Evolutionary conservation across 257 asterid genomes (phyloP).

Genomic region (Sherardia arvensis): DNA sequence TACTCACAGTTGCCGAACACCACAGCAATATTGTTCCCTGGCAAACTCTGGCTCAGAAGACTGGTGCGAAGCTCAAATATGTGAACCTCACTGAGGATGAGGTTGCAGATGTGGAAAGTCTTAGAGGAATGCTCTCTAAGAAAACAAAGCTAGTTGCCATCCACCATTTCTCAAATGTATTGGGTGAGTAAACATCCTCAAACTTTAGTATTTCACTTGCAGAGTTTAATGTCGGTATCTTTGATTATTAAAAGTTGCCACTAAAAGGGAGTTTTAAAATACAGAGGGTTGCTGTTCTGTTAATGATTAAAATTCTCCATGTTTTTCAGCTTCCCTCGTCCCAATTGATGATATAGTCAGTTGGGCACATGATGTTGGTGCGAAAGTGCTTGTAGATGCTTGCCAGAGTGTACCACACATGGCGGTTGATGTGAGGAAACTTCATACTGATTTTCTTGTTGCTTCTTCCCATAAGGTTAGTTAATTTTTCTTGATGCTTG

Average conservation of each 20-base stretch:
- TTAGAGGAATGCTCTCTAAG: slow-evolving; percentile 49
- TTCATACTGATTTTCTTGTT: slow-evolving; percentile 79
- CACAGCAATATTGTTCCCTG: slow-evolving; percentile 98
- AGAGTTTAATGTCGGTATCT: background rate
- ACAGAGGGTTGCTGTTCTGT: background rate
- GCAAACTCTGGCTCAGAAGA: slow-evolving; percentile 95
- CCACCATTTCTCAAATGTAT: slow-evolving; percentile 82
- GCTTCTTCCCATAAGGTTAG: slow-evolving; percentile 97
- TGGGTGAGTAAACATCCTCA: slow-evolving; percentile 43
- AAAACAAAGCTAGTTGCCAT: slow-evolving; percentile 62
- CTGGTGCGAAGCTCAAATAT: slow-evolving; percentile 77
- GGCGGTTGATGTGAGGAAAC: slow-evolving; percentile 75
- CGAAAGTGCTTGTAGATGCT: slow-evolving; percentile 93
- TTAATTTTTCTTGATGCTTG: slow-evolving; percentile 25
- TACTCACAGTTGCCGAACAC: slow-evolving; percentile 85
- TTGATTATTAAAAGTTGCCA: background rate
- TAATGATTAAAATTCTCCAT: background rate
- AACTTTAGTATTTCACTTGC: background rate
- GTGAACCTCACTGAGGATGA: slow-evolving; percentile 60
- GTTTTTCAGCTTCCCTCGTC: slow-evolving; percentile 63
- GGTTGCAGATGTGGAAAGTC: slow-evolving; percentile 65
- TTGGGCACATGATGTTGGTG: slow-evolving; percentile 91
- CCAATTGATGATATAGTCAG: slow-evolving; percentile 71
- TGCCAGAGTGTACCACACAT: slow-evolving; percentile 99
- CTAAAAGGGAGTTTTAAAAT: background rate